These are phyloP conservation scores for Neoscytalidium dimidiatum DNA, from an alignment of 2,329 filamentous ascomycete species.

Conservation along the genomic window DNA sequence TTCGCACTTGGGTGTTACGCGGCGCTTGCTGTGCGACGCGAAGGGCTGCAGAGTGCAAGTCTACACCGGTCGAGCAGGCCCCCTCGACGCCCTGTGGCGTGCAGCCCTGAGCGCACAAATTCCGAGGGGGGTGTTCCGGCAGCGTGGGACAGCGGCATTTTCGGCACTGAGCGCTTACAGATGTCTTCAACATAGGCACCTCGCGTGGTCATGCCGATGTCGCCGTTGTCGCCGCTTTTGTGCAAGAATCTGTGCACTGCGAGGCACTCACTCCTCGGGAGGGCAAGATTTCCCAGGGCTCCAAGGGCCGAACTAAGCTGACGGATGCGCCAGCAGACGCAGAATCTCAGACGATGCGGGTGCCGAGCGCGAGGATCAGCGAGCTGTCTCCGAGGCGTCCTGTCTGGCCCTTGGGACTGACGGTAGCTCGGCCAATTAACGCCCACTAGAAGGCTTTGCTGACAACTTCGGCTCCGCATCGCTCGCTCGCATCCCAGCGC, in stretches of 20 bases:
- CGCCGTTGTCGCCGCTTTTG: not conserved
- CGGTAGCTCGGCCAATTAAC: conserved; percentile 5
- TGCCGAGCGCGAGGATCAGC: conserved; percentile 2
- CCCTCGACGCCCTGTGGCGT: not conserved
- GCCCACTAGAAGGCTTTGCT: conserved; percentile 11
- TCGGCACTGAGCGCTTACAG: conserved; percentile 2
- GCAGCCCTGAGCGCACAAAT: not conserved
- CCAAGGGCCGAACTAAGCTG: conserved; percentile 4
- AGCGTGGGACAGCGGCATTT: not conserved
- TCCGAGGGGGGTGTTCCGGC: not conserved
- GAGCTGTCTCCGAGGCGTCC: conserved; percentile 11
- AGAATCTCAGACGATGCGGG: conserved; percentile 7
- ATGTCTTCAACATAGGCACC: not conserved
- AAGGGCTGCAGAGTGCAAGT: not conserved
- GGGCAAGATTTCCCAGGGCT: too few relatives aligned
- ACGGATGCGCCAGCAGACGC: not conserved
- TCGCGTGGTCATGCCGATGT: not conserved
- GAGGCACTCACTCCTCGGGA: not conserved
- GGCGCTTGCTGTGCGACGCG: not conserved
- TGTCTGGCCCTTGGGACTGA: conserved; percentile 7
- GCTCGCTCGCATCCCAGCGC: conserved; percentile 1
- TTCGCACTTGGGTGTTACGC: not conserved
- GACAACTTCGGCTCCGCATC: conserved; percentile 19
- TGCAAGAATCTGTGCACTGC: not conserved
- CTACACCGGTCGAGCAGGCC: not conserved